Conservation (phyloP, 257 asterid species). For the Nicotiana paniculata region DNA sequence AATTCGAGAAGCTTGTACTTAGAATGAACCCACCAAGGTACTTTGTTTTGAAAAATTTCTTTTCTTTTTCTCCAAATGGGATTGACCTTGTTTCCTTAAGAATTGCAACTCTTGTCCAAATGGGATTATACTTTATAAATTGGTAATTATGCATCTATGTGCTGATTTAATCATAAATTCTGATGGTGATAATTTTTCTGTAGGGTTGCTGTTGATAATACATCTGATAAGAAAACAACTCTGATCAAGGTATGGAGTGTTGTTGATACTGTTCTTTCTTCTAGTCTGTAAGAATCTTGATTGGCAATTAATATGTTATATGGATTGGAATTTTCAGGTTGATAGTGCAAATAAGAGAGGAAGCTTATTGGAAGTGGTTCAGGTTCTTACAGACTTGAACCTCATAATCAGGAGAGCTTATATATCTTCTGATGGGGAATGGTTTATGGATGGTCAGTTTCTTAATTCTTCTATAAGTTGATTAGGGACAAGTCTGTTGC, state of each 20-base stretch:
- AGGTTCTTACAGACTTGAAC: constrained; percentile 80
- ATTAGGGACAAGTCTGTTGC: not conserved
- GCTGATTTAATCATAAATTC: not conserved
- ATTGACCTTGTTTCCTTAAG: not conserved
- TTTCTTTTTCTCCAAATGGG: not conserved
- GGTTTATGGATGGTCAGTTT: constrained; percentile 89
- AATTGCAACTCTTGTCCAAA: not conserved
- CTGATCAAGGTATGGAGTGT: constrained; percentile 32
- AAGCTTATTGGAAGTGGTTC: constrained; percentile 78
- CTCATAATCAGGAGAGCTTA: constrained; percentile 67
- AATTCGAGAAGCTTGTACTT: constrained; percentile 64
- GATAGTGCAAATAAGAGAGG: constrained; percentile 87
- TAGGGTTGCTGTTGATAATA: constrained; percentile 43
- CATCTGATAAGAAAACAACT: constrained; percentile 39
- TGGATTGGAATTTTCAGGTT: constrained; percentile 38
- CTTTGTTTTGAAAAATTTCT: not conserved
- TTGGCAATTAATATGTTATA: too few relatives aligned
- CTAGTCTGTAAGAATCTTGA: not conserved
- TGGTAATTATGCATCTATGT: not conserved
- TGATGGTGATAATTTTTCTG: not conserved
- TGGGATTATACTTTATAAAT: not conserved
- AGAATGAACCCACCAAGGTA: constrained; percentile 86
- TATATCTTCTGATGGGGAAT: constrained; percentile 87
- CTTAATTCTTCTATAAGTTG: not conserved
- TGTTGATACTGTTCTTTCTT: not conserved